Base-by-base conservation (phyloP, 2,329 filamentous ascomycete genomes). In the Chaetothyriales sp. region DNA sequence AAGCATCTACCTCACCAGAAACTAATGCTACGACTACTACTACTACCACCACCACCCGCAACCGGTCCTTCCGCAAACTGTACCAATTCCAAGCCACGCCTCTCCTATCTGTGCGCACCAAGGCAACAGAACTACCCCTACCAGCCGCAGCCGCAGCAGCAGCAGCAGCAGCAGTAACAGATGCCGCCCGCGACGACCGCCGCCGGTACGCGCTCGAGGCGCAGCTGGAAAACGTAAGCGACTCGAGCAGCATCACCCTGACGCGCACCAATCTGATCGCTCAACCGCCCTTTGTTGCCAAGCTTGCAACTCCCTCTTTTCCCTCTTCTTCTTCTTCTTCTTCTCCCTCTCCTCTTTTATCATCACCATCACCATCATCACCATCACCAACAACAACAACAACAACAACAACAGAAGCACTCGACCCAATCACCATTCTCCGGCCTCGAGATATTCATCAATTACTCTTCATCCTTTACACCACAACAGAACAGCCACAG, bases 21-120 rank as follows among this genome's bases (percentile, higher is more conserved):
- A n/a, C 58, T 96, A 96, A 69, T 70, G 96, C 54, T 96, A 62
- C 64, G 0, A 65, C 66, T 36, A 67, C 68, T 19, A 62, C 64
- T 26, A 65, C 69, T 55, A 73, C 74, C 19, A 73, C 72, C 1
- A 72, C 73, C 51, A 76, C 75, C 3, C 77, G 86, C 47, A 83
- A 85, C 39, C 75, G 92, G 53, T 94, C 87, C 8, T 96, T 96
- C 64, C 75, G 90, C 58, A 96, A 96, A 70, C 71, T 98, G 53
- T 98, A 96, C 66, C 92, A 96, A 66, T 98, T 98, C 64, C 82
- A 93, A 50, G 92, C 89, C 63, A 90, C 94, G 70, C 80, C 86
- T 42, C 84, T 88, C 53, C 72, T 98, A 58, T 86, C 89, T 56
- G 90, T 98, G 53, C 76, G 90, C 56, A 95, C 90, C 0, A 98